These are phyloP conservation scores for Hypoxylon crocopeplum DNA, from an alignment of 495 filamentous ascomycete genomes.

Conservation along the genomic window DNA sequence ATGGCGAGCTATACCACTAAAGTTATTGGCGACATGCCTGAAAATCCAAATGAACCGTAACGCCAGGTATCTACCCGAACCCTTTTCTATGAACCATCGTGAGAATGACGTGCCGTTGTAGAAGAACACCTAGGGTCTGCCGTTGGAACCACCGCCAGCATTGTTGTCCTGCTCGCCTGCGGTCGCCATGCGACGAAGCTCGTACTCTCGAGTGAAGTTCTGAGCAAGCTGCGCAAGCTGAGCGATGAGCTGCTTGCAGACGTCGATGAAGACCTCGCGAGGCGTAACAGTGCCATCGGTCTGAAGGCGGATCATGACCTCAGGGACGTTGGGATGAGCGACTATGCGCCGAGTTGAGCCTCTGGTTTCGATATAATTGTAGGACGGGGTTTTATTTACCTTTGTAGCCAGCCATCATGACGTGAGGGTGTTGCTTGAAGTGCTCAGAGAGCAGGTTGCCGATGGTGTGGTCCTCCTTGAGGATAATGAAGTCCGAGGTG, in stretches of 20 bases:
- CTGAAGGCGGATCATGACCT: slow-evolving; percentile 86
- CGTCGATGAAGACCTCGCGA: slow-evolving; percentile 80
- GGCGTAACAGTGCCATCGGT: slow-evolving; percentile 89
- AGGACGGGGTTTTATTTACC: slow-evolving; percentile 51
- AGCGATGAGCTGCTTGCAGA: slow-evolving; percentile 78
- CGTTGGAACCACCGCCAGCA: slow-evolving; percentile 8
- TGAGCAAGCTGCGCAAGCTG: slow-evolving; percentile 77
- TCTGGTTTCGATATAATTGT: background rate
- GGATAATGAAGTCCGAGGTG: slow-evolving; percentile 87
- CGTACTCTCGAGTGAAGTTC: slow-evolving; percentile 94
- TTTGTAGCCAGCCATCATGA: slow-evolving; percentile 88
- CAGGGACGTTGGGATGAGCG: slow-evolving; percentile 84
- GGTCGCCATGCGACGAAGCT: slow-evolving; percentile 87
- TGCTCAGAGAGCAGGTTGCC: slow-evolving; percentile 85
- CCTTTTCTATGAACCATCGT: slow-evolving; percentile 8
- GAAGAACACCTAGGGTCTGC: slow-evolving; percentile 13
- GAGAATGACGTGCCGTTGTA: slow-evolving; percentile 19
- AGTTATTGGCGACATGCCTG: background rate
- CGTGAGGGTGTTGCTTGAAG: slow-evolving; percentile 77
- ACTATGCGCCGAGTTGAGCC: slow-evolving; percentile 51
- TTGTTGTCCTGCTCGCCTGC: slow-evolving; percentile 55
- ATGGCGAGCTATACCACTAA: slow-evolving; percentile 2
- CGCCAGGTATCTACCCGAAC: slow-evolving; percentile 26
- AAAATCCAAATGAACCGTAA: slow-evolving; percentile 18
- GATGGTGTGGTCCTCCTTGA: slow-evolving; percentile 97